A percentile compares a stretch with the other conserved stretches of the same genome.
These are phyloP conservation scores for Microbotryum lychnidis-dioicae DNA, from an alignment of 1,284 basidiomycete genomes.

Conservation along the genomic window DNA sequence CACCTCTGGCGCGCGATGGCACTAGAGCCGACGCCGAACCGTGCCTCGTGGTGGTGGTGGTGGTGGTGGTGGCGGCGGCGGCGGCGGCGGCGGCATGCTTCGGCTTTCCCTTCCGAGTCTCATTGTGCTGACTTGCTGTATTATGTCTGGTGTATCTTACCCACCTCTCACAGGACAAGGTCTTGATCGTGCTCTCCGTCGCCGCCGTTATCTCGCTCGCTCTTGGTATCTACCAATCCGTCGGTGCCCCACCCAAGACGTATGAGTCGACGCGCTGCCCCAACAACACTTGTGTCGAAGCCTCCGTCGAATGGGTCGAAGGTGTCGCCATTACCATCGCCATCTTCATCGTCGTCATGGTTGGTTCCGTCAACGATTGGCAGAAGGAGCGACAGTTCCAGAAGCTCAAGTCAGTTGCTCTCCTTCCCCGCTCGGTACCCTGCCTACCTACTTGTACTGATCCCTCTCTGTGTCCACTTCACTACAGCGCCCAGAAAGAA, in stretches of 20 bases:
- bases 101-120: background rate
- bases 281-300: constrained; percentile 33
- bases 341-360: constrained; percentile 71
- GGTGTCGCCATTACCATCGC: constrained; percentile 95
- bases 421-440: background rate
- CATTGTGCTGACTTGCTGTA: background rate
- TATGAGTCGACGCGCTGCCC: constrained; percentile 44
- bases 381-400: constrained; percentile 97
- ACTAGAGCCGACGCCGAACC: background rate
- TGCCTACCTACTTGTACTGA: too few relatives aligned
- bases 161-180: constrained; percentile 18
- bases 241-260: constrained; percentile 58
- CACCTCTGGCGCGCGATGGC: background rate
- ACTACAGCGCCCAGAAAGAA: constrained; percentile 70
- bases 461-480: background rate
- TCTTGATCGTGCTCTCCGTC: constrained; percentile 74
- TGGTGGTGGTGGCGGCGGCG: too few relatives aligned
- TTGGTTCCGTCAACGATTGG: constrained; percentile 86
- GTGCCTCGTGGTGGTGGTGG: background rate
- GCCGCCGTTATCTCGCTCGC: constrained; percentile 89
- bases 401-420: constrained; percentile 53
- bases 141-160: background rate
- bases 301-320: constrained; percentile 82
- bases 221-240: constrained; percentile 86
- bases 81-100: too few relatives aligned